phyloP scores from a whole-genome alignment of 768 basidiomycete species.

The Chalciporus sphaerocephalus region DNA sequence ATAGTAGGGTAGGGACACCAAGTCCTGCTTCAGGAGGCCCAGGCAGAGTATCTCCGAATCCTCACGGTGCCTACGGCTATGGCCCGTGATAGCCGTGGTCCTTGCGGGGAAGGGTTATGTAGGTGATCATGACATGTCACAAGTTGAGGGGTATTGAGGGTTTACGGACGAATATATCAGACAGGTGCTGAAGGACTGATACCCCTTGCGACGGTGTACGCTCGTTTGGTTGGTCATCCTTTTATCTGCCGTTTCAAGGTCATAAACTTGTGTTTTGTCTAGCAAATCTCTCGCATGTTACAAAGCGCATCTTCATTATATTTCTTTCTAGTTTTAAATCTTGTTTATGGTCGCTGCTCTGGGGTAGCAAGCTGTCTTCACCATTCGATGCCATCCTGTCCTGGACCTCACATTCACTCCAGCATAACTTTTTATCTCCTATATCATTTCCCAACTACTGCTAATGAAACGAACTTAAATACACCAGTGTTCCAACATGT shows the following conservation, averaged over 20 bases:
- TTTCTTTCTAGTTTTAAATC: conserved; percentile 19
- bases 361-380: conserved; percentile 17
- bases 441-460: conserved; percentile 15
- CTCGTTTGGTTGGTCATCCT: conserved; percentile 25
- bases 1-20: conserved; percentile 30
- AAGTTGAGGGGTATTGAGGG: conserved; percentile 6
- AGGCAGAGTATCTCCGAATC: conserved; percentile 44
- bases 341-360: conserved; percentile 17
- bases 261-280: conserved; percentile 11
- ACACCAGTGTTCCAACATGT: background rate
- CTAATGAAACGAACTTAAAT: conserved; percentile 24
- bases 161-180: conserved; percentile 12
- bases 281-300: conserved; percentile 10
- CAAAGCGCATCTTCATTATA: conserved; percentile 18
- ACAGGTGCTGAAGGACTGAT: conserved; percentile 13
- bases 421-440: conserved; percentile 24
- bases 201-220: conserved; percentile 19
- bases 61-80: conserved; percentile 43
- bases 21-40: conserved; percentile 22
- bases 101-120: background rate
- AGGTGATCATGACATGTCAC: conserved; percentile 8
- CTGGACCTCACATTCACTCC: conserved; percentile 6
- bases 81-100: conserved; percentile 25
- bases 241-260: conserved; percentile 1
- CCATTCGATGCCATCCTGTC: conserved; percentile 10